These are phyloP conservation scores for Coemansia sp. DNA, from an alignment of 192 early-diverging fungal species.

Conservation along the genomic window DNA sequence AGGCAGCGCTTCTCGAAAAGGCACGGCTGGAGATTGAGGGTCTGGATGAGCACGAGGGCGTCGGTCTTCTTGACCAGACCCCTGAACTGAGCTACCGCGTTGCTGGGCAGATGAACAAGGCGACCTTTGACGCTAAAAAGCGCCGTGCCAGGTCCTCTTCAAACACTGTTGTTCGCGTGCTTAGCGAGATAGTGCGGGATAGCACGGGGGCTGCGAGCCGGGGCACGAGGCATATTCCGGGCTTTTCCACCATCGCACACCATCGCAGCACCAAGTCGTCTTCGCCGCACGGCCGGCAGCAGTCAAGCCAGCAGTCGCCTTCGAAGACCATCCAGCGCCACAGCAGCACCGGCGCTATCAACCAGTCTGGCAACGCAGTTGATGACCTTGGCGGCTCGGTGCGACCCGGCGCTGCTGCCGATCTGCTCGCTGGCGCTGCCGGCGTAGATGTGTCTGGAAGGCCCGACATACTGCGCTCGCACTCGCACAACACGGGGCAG, in stretches of 20 bases:
- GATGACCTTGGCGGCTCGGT: not conserved
- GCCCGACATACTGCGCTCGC: conserved; percentile 37
- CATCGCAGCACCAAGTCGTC: not conserved
- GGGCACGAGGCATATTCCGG: conserved; percentile 4
- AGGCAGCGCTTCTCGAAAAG: conserved; percentile 36
- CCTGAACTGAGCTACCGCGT: conserved; percentile 48
- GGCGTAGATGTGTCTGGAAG: not conserved
- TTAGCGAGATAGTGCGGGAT: conserved; percentile 48
- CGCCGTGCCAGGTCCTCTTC: conserved; percentile 41
- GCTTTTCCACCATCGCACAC: not conserved
- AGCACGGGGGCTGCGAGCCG: conserved; percentile 8
- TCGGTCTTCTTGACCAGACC: conserved; percentile 49
- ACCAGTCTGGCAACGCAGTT: conserved; percentile 14
- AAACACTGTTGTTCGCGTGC: conserved; percentile 41
- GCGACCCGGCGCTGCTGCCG: not conserved
- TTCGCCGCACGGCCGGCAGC: conserved; percentile 8
- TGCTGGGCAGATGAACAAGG: conserved; percentile 13
- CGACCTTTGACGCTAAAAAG: conserved; percentile 29
- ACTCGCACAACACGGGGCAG: conserved; percentile 32
- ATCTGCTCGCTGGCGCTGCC: not conserved
- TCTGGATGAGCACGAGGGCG: conserved; percentile 44
- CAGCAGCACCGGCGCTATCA: conserved; percentile 46
- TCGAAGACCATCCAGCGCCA: conserved; percentile 29
- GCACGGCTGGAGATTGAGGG: conserved; percentile 45
- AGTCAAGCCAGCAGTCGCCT: conserved; percentile 1